Base-by-base conservation (phyloP, 352 stramenopile species). In the Phytophthora boehmeriae region DNA sequence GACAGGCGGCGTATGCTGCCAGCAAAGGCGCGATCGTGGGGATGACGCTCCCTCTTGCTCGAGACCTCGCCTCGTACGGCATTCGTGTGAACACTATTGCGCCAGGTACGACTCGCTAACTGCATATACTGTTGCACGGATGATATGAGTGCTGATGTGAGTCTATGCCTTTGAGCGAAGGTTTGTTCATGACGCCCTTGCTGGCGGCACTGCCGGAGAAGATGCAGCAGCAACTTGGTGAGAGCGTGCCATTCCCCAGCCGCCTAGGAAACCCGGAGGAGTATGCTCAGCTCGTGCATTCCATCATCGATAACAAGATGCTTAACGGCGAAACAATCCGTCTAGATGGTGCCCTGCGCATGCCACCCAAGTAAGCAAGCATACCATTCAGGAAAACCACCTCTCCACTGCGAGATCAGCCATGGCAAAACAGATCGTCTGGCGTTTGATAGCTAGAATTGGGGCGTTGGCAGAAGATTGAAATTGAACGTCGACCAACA, bases 261-360 rank as follows among this genome's bases (percentile, higher is more conserved):
- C 83, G 97, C 38, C 77, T 99, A 11, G 97, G 97, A 16, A 82
- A 96, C 34, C 97, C 97, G 13, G 83, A 97, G 52, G 97, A 99
- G 71, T 99, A 96, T 75, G 97, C 95, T 10, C 83, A 98, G 56
- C 78, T 99, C 30, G 96, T 97, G 47, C 89, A 97, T 52, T 68
- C 81, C 20, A 99, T 99, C 68, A 90, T 99, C 54, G 86, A 97
- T 56, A 99, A 99, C 84, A 92, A 90, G 57, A 99, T 99, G 92
- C 78, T 99, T 41, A 99, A 99, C 69, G 97, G 97, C 50, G 97
- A 99, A 76, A 91, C 95, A 1, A 99, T 99, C 71, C 90, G 97
- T 36, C 80, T 99, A 22, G 97, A 99, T 73, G 97, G 97, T 28
- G 97, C 92, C 8, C 73, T 99, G 19, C 88, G 97, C 49, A 99